phyloP scores from a whole-genome alignment of 148 eudicot genomes.

The Cornus controversa region DNA sequence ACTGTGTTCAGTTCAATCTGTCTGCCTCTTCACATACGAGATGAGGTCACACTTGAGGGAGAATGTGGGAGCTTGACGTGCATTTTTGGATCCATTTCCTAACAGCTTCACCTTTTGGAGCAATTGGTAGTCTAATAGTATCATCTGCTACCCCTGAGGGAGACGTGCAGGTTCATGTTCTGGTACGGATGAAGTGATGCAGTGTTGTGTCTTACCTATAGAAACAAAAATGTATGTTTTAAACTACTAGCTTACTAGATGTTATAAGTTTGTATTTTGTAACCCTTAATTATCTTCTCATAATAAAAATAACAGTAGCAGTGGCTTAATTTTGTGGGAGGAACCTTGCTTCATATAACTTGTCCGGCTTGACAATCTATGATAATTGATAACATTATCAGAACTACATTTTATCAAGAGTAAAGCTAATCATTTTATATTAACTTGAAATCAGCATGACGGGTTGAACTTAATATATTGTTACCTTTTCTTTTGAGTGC shows the following conservation, averaged over 20 bases:
- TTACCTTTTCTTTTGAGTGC: not conserved
- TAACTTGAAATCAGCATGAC: not conserved
- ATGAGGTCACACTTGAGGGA: too few relatives aligned
- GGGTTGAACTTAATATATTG: not conserved
- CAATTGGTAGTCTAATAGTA: too few relatives aligned
- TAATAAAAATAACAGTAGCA: not conserved
- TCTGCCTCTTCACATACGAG: too few relatives aligned
- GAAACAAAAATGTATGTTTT: not conserved
- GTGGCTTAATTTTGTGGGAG: not conserved
- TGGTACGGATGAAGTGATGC: too few relatives aligned
- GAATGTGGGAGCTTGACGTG: too few relatives aligned
- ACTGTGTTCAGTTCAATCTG: not conserved
- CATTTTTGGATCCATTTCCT: too few relatives aligned
- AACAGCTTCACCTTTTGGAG: too few relatives aligned
- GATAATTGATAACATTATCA: too few relatives aligned
- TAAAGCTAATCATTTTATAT: not conserved
- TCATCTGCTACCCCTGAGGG: too few relatives aligned
- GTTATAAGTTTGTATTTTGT: not conserved
- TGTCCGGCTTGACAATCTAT: not conserved
- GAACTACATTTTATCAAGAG: too few relatives aligned
- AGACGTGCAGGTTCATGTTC: too few relatives aligned
- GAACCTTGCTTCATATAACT: not conserved
- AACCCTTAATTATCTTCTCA: not conserved
- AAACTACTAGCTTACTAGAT: conserved; percentile 1
- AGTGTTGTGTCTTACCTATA: not conserved